These are phyloP conservation scores for Mycena latifolia DNA, from an alignment of 768 basidiomycete species.

Conservation along the genomic window DNA sequence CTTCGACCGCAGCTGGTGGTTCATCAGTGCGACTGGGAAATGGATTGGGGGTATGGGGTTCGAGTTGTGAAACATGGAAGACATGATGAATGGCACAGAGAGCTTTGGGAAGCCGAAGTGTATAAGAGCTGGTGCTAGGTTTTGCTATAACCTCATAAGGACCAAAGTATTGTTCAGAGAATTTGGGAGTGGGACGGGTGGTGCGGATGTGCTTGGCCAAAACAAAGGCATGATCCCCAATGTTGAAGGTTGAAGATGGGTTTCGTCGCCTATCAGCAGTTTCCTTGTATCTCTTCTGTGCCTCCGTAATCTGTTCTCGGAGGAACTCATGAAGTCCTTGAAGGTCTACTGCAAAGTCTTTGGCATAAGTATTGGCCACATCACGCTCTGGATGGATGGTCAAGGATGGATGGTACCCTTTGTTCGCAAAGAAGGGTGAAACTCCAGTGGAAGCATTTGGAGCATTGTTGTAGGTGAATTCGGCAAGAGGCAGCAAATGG, in stretches of 20 bases:
- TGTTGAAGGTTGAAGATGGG: slow-evolving; percentile 27
- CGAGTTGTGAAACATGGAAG: neutral
- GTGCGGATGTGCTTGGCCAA: slow-evolving; percentile 51
- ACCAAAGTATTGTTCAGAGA: slow-evolving; percentile 48
- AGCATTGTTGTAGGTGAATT: neutral
- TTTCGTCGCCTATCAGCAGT: no score
- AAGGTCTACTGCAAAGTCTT: neutral
- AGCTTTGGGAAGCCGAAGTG: slow-evolving; percentile 22
- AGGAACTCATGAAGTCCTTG: neutral
- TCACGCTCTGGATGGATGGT: neutral
- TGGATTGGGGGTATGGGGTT: no score
- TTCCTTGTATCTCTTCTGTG: no score
- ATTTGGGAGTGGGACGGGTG: slow-evolving; percentile 54
- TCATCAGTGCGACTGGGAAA: neutral
- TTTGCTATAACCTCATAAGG: slow-evolving; percentile 36
- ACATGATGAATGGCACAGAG: slow-evolving; percentile 38
- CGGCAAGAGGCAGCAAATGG: neutral
- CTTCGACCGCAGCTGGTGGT: neutral
- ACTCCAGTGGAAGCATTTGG: neutral
- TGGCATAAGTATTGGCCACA: neutral
- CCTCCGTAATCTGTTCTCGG: no score
- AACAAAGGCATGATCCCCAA: slow-evolving; percentile 52
- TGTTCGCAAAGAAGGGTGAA: neutral
- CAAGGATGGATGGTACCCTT: neutral
- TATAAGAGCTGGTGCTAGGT: neutral